Percentiles rank a stretch among this genome's conserved stretches.
phyloP scores from a whole-genome alignment of 176 grass and related monocot species.

The Triticum timopheevii region DNA sequence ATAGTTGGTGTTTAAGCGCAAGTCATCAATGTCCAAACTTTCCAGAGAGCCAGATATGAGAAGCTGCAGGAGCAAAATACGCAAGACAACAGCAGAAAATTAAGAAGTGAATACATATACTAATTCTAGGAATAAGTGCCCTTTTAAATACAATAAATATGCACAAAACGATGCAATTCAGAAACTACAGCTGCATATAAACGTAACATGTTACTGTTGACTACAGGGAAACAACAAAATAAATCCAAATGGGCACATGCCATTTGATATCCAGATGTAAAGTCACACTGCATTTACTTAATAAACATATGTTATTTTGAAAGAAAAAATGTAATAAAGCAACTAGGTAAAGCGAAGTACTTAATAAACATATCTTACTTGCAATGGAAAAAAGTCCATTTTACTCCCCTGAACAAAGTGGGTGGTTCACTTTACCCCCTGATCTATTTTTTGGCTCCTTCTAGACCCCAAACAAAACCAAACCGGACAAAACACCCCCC shows the following conservation, averaged over 20 bases:
- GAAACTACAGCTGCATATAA: constrained; percentile 9
- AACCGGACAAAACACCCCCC: too few relatives aligned
- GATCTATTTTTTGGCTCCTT: too few relatives aligned
- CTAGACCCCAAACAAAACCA: too few relatives aligned
- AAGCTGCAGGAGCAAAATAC: constrained; percentile 51
- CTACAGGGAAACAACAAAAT: constrained; percentile 6
- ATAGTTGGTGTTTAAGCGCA: constrained; percentile 82
- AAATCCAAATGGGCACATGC: neutral
- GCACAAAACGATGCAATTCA: neutral
- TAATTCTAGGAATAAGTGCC: constrained; percentile 2
- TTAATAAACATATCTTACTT: too few relatives aligned
- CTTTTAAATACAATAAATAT: constrained; percentile 6
- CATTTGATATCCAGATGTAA: constrained; percentile 18
- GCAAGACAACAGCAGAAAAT: constrained; percentile 14
- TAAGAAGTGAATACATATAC: constrained; percentile 4
- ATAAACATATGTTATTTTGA: neutral
- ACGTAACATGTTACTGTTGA: constrained; percentile 3
- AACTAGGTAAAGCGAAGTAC: too few relatives aligned
- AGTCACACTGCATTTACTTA: neutral
- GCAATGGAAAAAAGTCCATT: too few relatives aligned
- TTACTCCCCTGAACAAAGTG: too few relatives aligned
- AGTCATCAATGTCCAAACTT: constrained; percentile 94
- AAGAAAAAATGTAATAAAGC: neutral
- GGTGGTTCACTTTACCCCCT: too few relatives aligned
- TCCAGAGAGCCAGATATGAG: constrained; percentile 98